Conservation (phyloP, 768 basidiomycete species). For the Megacollybia marginata region DNA sequence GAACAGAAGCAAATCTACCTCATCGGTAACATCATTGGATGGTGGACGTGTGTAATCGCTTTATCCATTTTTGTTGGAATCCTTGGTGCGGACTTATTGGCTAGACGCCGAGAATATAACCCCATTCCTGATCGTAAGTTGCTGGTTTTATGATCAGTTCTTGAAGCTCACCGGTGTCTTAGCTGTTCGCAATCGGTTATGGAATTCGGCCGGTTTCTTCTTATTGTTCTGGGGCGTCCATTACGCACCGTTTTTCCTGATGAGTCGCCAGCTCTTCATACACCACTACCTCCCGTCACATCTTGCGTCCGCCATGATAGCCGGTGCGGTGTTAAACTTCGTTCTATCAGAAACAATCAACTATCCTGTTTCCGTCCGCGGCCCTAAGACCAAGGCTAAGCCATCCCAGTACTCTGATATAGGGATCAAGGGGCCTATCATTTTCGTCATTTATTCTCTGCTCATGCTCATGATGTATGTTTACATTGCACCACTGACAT, state of each 20-base stretch:
- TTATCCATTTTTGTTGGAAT: constrained; percentile 74
- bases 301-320: constrained; percentile 84
- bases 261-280: constrained; percentile 94
- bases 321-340: constrained; percentile 88
- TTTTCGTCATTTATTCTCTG: constrained; percentile 49
- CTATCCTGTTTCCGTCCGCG: constrained; percentile 78
- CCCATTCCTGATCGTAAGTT: constrained; percentile 82
- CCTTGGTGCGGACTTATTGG: constrained; percentile 82
- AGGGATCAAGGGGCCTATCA: constrained; percentile 68
- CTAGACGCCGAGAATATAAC: constrained; percentile 74
- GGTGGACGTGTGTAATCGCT: constrained; percentile 86
- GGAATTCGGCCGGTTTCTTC: constrained; percentile 97
- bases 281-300: constrained; percentile 99
- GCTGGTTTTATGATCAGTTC: not conserved
- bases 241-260: constrained; percentile 96
- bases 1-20: constrained; percentile 91
- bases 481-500: constrained; percentile 86
- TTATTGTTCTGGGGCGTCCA: constrained; percentile 90
- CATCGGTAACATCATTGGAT: constrained; percentile 88
- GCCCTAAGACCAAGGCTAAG: constrained; percentile 53
- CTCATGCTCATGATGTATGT: constrained; percentile 50
- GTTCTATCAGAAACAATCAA: constrained; percentile 86
- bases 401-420: constrained; percentile 57
- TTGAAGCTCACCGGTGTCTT: not conserved
- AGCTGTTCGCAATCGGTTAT: constrained; percentile 91